phyloP scores from a whole-genome alignment of 1,139 yeast genomes.

The Arxiozyma slooffiae region DNA sequence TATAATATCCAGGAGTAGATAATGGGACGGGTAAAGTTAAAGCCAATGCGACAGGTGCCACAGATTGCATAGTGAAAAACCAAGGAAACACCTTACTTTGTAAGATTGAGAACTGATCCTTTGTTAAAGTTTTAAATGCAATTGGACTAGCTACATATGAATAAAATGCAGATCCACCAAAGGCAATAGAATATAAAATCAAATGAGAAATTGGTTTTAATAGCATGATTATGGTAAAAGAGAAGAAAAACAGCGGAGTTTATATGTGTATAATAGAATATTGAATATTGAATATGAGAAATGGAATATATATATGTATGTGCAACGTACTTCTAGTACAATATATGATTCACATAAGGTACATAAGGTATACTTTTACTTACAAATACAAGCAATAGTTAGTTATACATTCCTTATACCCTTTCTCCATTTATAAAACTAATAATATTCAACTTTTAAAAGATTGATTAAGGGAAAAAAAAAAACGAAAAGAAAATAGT shows the following conservation, averaged over 20 bases:
- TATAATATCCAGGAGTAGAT: slow-evolving; percentile 34
- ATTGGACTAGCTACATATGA: slow-evolving; percentile 76
- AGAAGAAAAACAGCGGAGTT: not conserved
- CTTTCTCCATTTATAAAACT: too few species aligned
- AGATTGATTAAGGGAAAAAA: too few species aligned
- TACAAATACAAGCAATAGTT: too few species aligned
- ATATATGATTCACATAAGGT: too few species aligned
- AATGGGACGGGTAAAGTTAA: slow-evolving; percentile 59
- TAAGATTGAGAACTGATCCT: slow-evolving; percentile 66
- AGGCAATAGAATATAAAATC: slow-evolving; percentile 18
- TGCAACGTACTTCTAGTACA: too few species aligned
- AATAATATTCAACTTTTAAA: too few species aligned
- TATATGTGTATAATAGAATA: not conserved
- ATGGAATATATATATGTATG: not conserved
- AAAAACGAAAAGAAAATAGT: too few species aligned
- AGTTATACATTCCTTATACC: too few species aligned
- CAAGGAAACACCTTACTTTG: slow-evolving; percentile 74
- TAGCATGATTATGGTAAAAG: slow-evolving; percentile 4
- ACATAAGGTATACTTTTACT: too few species aligned
- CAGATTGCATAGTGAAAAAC: slow-evolving; percentile 66
- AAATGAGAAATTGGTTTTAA: slow-evolving; percentile 6
- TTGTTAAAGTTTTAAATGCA: slow-evolving; percentile 67
- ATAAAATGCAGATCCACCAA: slow-evolving; percentile 82
- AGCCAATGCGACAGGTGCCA: slow-evolving; percentile 57
- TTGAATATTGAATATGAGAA: not conserved